Evolutionary conservation across 768 basidiomycete species (phyloP), one percentile per base, ranked within the genome.

Genomic region (Mycena floridula): DNA sequence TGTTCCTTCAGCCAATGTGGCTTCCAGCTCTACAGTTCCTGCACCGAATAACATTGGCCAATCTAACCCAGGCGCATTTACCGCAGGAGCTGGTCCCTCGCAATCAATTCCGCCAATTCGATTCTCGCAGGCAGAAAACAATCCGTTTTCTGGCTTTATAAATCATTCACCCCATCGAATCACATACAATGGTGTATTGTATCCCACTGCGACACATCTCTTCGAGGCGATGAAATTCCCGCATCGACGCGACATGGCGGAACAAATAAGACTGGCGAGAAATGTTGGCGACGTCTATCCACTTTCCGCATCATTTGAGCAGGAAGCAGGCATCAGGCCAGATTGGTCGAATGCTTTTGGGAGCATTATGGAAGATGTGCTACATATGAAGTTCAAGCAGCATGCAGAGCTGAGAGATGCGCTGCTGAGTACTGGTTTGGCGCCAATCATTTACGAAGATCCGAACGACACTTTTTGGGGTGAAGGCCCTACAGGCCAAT

Each of bases 191-290:
- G 68, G 76, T 25, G 66, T 65, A 43, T 59, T 62, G 32, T 91
- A 81, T 52, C 84, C 84, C 2, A 83, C 79, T 2, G 88, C 82
- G 8, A 60, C 80, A 53, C 88, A 90, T 51, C 69, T 90, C n/a
- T 73, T 79, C 43, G 85, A 90, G 60, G 85, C 86, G 7, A 65
- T 85, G 55, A 85, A 85, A 58, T 90, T 79, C 59, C 68, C 69
- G 2, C 59, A 66, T 18, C 65, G 67, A 3, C 76, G 74, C 0
- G 72, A 74, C 0, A 52, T 84, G 15, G 78, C 79, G 9, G 79
- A 85, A 44, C 52, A 54, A 23, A 82, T 89, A 45, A 69, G 84
- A 16, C 36, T n/a, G 2, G 65, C 62, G 44, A 43, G 46, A 7
- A 55, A 65, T 26, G 57, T 68, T 12, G 53, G 53, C 11, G 62